Percentiles rank a stretch among this genome's conserved stretches.
phyloP scores from a whole-genome alignment of 306 rosid species.

The Oemleria cerasiformis region DNA sequence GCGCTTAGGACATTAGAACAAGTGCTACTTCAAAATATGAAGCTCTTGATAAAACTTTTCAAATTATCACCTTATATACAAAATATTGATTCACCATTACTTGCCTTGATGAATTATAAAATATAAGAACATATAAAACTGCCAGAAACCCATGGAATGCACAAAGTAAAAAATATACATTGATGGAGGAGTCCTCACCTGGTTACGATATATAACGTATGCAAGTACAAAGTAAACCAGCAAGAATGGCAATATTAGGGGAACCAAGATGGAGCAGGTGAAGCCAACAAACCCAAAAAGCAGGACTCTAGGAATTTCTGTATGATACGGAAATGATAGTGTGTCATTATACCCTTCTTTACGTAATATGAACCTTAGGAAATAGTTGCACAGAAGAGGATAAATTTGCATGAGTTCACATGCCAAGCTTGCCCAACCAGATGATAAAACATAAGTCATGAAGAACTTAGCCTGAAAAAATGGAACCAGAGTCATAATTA shows the following conservation, averaged over 20 bases:
- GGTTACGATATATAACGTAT: constrained; percentile 80
- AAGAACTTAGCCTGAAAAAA: constrained; percentile 70
- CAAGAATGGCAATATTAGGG: constrained; percentile 83
- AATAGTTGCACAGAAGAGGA: constrained; percentile 56
- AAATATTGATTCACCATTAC: background rate
- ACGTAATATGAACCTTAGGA: constrained; percentile 42
- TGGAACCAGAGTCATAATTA: background rate
- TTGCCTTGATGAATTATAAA: background rate
- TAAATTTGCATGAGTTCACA: constrained; percentile 72
- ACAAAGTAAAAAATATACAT: background rate
- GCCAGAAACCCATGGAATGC: background rate
- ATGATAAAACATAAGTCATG: constrained; percentile 85
- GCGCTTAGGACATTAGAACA: background rate
- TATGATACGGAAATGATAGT: constrained; percentile 79
- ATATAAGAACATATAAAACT: constrained; percentile 1
- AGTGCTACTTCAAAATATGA: background rate
- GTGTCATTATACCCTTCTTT: constrained; percentile 9
- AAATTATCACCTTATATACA: background rate
- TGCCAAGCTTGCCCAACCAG: constrained; percentile 95
- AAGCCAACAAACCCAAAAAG: constrained; percentile 87
- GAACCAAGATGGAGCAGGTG: constrained; percentile 79
- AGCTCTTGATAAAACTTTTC: background rate
- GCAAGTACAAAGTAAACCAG: constrained; percentile 76
- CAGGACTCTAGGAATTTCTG: constrained; percentile 82
- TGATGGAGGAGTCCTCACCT: constrained; percentile 48